Evolutionary conservation across 352 stramenopile species (phyloP), one percentile per base, ranked within the genome.

Genomic region (Phytophthora tubulina): DNA sequence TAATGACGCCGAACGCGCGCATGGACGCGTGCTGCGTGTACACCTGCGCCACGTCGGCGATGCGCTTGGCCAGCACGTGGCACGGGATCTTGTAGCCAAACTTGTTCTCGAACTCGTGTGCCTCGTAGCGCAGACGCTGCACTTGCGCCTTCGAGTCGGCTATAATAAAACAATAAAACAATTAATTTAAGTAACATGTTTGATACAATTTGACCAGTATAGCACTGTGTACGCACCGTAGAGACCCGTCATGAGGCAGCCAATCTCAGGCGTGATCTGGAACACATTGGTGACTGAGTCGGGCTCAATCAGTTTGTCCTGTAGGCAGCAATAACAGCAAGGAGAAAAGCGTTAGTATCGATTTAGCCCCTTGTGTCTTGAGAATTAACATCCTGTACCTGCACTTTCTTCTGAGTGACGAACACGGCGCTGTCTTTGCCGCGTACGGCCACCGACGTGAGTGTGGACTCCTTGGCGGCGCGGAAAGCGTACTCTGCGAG

Each of bases 331-430:
- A 38, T 30, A 52, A 46, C 35, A 70, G 14, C 62, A 48, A 27
- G 21, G 2, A 27, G 21, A 27, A 27, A 27, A 27, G 17, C 27
- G 45, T 60, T 33, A 65, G 45, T 31, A 3, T n/a, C n/a, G 31
- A 49, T 30, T 42, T 4, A 14, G 7, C 17, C 36, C 13, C 2
- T 3, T 44, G 1, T 39, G 11, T 44, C 21, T 46, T 17, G 33
- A 31, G 44, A 13, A 15, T 17, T 50, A n/a, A 4, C 27, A 8
- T 11, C 11, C 39, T 39, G 45, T 68, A 96, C 97, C 74, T 97
- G 93, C 36, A 99, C 97, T 81, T 99, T 99, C 80, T 99, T 99
- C 82, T 99, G 98, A 0, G 98, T 99, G 38, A 99, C 97, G 41
- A 99, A 95, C 15, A 97, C 96, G 30, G 78, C 86, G 66, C 89